A percentile compares a stretch with the other conserved stretches of the same genome.
These are phyloP conservation scores for Vigna nakashimae DNA, from an alignment of 306 rosid species.

Conservation along the genomic window DNA sequence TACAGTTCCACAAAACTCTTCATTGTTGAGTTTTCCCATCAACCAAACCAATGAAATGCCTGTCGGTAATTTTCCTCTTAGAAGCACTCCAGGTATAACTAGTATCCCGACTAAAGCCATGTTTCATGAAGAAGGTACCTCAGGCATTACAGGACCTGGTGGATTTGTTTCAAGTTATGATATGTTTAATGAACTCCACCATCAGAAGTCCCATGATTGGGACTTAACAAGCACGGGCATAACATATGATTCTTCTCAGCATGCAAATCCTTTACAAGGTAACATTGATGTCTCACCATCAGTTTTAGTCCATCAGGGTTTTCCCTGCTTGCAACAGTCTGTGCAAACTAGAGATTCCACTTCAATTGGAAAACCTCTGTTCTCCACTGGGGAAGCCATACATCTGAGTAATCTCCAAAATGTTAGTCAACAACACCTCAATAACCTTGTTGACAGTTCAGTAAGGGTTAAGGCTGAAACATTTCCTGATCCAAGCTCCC, in stretches of 20 bases:
- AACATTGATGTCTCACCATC: conserved; percentile 66
- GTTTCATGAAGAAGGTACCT: conserved; percentile 60
- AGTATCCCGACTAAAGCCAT: conserved; percentile 56
- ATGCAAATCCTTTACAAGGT: conserved; percentile 60
- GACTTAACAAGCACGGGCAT: conserved; percentile 62
- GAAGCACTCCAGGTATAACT: conserved; percentile 63
- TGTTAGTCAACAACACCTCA: conserved; percentile 55
- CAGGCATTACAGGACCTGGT: conserved; percentile 56
- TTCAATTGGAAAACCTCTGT: conserved; percentile 56
- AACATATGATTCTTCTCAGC: conserved; percentile 69
- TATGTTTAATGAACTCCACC: conserved; percentile 70
- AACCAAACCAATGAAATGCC: conserved; percentile 66
- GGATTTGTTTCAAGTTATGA: conserved; percentile 66
- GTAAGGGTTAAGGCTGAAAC: conserved; percentile 70
- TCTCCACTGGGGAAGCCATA: conserved; percentile 55
- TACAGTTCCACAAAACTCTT: conserved; percentile 60
- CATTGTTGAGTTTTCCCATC: conserved; percentile 71
- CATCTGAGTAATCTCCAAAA: conserved; percentile 58
- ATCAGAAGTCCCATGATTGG: conserved; percentile 82
- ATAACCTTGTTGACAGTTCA: conserved; percentile 55
- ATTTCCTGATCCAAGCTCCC: conserved; percentile 49
- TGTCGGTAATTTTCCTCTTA: conserved; percentile 66
- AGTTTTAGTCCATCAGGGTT: conserved; percentile 65
- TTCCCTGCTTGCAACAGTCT: conserved; percentile 65
- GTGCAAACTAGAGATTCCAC: conserved; percentile 57